Evolutionary conservation across 2,329 filamentous ascomycete genomes (phyloP).

Genomic region (Calonectria leucothoes): DNA sequence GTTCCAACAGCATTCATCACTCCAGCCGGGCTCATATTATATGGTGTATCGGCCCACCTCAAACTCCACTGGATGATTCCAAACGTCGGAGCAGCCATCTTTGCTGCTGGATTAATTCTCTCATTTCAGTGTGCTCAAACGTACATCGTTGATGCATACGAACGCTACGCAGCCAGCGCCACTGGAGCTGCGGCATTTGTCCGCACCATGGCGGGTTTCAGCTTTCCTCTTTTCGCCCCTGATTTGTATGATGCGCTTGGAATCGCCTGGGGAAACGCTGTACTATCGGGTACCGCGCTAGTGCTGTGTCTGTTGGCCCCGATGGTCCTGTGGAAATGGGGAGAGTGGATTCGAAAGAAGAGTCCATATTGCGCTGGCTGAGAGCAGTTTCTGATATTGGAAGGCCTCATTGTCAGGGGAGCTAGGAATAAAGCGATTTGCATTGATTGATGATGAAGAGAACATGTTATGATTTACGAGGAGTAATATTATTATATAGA

Average conservation of each 20-base stretch:
- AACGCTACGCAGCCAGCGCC: slow-evolving; percentile 50
- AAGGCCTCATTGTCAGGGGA: neutral
- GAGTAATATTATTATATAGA: too few relatives aligned
- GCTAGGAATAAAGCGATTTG: too few relatives aligned
- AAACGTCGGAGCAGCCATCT: slow-evolving; percentile 64
- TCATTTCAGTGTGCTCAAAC: slow-evolving; percentile 69
- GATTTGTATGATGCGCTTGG: slow-evolving; percentile 51
- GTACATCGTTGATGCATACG: slow-evolving; percentile 67
- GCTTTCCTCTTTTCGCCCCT: slow-evolving; percentile 69
- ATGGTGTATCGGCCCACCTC: slow-evolving; percentile 58
- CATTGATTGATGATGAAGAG: too few relatives aligned
- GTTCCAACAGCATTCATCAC: slow-evolving; percentile 53
- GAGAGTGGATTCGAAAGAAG: slow-evolving; percentile 34
- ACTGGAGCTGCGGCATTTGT: slow-evolving; percentile 67
- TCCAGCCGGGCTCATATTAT: slow-evolving; percentile 61
- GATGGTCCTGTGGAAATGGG: slow-evolving; percentile 32
- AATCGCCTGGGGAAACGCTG: slow-evolving; percentile 58
- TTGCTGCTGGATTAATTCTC: slow-evolving; percentile 63
- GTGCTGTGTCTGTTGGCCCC: slow-evolving; percentile 33
- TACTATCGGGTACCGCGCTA: slow-evolving; percentile 46
- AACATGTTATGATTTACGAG: too few relatives aligned
- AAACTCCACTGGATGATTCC: slow-evolving; percentile 63
- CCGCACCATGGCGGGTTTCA: slow-evolving; percentile 65
- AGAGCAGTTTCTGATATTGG: neutral
- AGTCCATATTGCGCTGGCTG: slow-evolving; percentile 28